Evolutionary conservation across 345 rosid species (phyloP), one percentile per base, ranked within the genome.

Genomic region (Corchorus olitorius): DNA sequence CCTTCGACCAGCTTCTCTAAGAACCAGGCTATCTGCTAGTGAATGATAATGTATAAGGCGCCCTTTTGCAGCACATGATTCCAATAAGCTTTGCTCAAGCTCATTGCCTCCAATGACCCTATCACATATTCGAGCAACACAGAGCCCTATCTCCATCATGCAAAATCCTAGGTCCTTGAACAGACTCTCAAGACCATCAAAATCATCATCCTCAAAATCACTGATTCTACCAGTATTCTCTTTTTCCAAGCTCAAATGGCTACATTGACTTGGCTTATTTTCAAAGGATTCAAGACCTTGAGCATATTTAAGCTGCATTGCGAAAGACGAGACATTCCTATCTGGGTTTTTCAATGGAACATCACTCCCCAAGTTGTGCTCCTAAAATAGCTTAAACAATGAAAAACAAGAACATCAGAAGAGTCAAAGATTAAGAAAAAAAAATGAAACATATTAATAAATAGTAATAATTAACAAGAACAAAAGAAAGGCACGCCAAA

Each of bases 11-110:
- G 79, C 74, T 75, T 87, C 85, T 83, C 78, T 82, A 39, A 87
- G 73, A 80, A 78, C 75, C 83, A 70, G 54, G 41, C 79, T 83
- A 78, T 93, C 97, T 20, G 83, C 55, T 60, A 56, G 33, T 7
- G 97, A 93, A 89, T 93, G 98, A 81, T 96, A 96, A 79, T 93
- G 99, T 78, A 96, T 84, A 52, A 92, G 93, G 6, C 97, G 93
- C 13, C 88, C 98, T 83, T 96, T 96, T 0, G 97, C 99, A 1
- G 91, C 79, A 64, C 86, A 83, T 15, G 98, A 93, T 54, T 92
- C 94, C 62, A 93, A 33, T 77, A 96, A 85, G 76, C 88, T 88
- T 67, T 79, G 84, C 77, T 92, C 93, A 19, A 93, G 87, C 65
- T 89, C 86, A 4, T 88, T 81, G 64, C 92, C 97, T 34, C 97